phyloP scores from a whole-genome alignment of 495 filamentous ascomycete genomes.

The Bacidia gigantensis region DNA sequence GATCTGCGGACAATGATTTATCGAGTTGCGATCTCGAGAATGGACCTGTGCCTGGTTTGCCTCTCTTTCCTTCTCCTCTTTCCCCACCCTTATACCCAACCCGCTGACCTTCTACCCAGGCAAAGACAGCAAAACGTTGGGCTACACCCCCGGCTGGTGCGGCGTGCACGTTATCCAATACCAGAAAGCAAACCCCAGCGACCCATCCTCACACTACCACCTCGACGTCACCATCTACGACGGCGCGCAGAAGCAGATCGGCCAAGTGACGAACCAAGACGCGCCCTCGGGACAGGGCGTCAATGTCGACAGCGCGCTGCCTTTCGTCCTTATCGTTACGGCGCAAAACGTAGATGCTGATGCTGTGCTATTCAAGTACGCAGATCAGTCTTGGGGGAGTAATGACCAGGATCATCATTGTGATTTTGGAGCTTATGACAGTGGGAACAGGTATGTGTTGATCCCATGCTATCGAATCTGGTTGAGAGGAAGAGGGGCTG shows the following conservation, averaged over 20 bases:
- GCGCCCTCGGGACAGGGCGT: neutral
- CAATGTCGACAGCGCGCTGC: constrained; percentile 5
- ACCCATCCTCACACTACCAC: neutral
- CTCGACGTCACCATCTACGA: constrained; percentile 2
- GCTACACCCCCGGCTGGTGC: constrained; percentile 8
- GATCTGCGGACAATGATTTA: neutral
- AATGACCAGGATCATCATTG: constrained; percentile 7
- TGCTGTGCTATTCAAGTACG: constrained; percentile 3
- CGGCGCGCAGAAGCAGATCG: neutral
- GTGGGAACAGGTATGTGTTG: too few species aligned
- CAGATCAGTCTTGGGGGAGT: constrained; percentile 6
- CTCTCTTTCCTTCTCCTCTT: neutral
- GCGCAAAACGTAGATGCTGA: constrained; percentile 3
- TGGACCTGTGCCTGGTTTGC: neutral
- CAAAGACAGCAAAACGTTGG: too few species aligned
- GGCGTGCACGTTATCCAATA: constrained; percentile 10
- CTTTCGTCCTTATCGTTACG: neutral
- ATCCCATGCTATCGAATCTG: too few species aligned
- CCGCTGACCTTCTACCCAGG: neutral
- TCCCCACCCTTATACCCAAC: neutral
- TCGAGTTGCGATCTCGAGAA: neutral
- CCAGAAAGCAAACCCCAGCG: constrained; percentile 2
- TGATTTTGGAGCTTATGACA: neutral
- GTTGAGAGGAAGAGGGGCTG: too few species aligned
- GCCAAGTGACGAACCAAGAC: neutral